These are phyloP conservation scores for Corynascus novoguineensis DNA, from an alignment of 495 filamentous ascomycete species.

Conservation along the genomic window DNA sequence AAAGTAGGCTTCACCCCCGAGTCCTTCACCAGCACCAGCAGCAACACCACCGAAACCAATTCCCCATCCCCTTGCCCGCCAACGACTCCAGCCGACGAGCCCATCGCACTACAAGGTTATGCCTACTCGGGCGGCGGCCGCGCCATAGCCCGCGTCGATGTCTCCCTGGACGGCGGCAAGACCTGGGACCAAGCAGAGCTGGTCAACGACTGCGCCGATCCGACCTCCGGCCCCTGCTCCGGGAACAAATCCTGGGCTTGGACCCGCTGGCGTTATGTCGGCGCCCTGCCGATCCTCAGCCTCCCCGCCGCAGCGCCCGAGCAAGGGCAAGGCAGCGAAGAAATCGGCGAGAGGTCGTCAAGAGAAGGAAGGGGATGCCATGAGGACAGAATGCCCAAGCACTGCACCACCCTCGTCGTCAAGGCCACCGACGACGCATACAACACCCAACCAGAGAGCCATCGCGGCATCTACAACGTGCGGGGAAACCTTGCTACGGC, in stretches of 20 bases:
- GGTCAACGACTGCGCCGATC: conserved; percentile 35
- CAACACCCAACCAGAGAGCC: conserved; percentile 51
- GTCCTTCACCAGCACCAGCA: neutral
- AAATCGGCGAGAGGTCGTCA: conserved; percentile 4
- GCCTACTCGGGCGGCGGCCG: conserved; percentile 57
- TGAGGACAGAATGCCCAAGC: neutral
- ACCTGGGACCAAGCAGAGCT: conserved; percentile 51
- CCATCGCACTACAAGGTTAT: conserved; percentile 47
- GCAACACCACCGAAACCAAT: neutral
- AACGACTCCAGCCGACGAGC: conserved; percentile 16
- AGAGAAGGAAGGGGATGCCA: neutral
- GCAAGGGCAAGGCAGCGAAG: neutral
- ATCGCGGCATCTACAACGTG: conserved; percentile 49
- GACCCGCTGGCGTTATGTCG: conserved; percentile 47
- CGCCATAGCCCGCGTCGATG: conserved; percentile 50
- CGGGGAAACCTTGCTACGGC: conserved; percentile 51
- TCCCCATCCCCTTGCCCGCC: conserved; percentile 9
- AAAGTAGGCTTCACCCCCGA: conserved; percentile 21
- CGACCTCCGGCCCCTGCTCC: conserved; percentile 23
- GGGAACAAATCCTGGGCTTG: conserved; percentile 50
- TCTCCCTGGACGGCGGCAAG: conserved; percentile 50
- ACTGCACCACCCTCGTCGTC: conserved; percentile 44
- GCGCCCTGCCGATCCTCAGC: conserved; percentile 15
- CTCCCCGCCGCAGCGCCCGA: neutral
- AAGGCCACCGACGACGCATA: conserved; percentile 56